Conservation (phyloP, 495 filamentous ascomycete species). For the Penicillium manginii region DNA sequence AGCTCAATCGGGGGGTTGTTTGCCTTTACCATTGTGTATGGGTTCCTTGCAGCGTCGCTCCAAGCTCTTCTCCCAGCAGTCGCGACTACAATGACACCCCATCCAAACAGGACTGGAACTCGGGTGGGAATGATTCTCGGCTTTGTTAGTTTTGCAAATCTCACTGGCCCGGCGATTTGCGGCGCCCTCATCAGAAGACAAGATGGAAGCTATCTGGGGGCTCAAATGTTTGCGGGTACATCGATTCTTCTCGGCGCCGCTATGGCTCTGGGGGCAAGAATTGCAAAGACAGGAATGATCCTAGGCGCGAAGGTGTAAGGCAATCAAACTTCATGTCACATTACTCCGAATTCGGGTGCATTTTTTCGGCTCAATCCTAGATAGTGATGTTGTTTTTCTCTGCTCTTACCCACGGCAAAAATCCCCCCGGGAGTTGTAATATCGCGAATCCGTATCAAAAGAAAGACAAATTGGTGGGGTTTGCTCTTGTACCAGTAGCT, state of each 20-base stretch:
- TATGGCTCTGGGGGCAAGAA: background rate
- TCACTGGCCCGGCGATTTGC: constrained; percentile 65
- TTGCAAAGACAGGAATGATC: background rate
- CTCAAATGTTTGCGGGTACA: background rate
- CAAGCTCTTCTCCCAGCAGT: constrained; percentile 37
- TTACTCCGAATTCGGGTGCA: too few species aligned
- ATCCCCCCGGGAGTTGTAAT: too few species aligned
- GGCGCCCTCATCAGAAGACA: constrained; percentile 46
- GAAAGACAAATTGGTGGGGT: too few species aligned
- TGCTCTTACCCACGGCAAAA: too few species aligned
- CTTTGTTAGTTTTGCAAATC: constrained; percentile 49
- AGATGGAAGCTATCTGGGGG: background rate
- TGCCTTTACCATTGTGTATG: constrained; percentile 44
- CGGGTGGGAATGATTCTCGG: constrained; percentile 65
- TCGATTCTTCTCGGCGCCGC: background rate
- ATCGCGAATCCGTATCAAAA: too few species aligned
- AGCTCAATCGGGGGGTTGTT: constrained; percentile 34
- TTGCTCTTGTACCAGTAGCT: too few species aligned
- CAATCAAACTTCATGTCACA: too few species aligned
- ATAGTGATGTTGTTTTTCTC: too few species aligned
- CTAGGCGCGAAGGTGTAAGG: background rate
- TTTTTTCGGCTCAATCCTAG: too few species aligned
- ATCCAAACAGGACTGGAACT: constrained; percentile 58
- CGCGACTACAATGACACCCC: constrained; percentile 31
- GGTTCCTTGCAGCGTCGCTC: constrained; percentile 43